phyloP scores from a whole-genome alignment of 1,284 basidiomycete genomes.

The Termitomyces sp. region DNA sequence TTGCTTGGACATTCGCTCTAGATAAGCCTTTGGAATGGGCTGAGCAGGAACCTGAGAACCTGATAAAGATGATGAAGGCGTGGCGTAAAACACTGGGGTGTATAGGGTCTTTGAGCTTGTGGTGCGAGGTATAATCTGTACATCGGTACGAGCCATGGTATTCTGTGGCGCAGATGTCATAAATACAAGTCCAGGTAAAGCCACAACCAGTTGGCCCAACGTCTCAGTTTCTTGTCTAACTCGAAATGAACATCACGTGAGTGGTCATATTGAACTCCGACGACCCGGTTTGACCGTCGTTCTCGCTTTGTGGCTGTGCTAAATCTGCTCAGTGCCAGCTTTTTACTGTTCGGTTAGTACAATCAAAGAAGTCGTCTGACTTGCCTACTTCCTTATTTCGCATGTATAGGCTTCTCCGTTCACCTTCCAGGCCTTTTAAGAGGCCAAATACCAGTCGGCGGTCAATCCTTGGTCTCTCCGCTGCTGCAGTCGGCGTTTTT shows the following conservation, averaged over 20 bases:
- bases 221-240: too few relatives aligned
- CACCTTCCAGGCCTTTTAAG: not conserved
- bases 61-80: slow-evolving; percentile 12
- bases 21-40: slow-evolving; percentile 20
- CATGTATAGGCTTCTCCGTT: not conserved
- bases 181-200: not conserved
- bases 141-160: not conserved
- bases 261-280: not conserved
- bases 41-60: not conserved
- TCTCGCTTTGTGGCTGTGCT: not conserved
- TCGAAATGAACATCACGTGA: not conserved
- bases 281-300: not conserved
- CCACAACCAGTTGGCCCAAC: too few relatives aligned
- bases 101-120: slow-evolving; percentile 16
- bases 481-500: not conserved
- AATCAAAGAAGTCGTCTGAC: not conserved
- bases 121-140: not conserved
- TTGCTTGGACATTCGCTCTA: slow-evolving; percentile 18
- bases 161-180: not conserved
- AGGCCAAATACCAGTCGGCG: not conserved
- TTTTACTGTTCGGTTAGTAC: too few relatives aligned
- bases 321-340: not conserved
- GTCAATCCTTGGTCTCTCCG: not conserved
- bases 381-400: not conserved
- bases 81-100: slow-evolving; percentile 19